Percentiles rank a stretch among this genome's conserved stretches.
Evolutionary conservation across 805 yeast species (phyloP).

Genomic region (Danielozyma ontarioensis): DNA sequence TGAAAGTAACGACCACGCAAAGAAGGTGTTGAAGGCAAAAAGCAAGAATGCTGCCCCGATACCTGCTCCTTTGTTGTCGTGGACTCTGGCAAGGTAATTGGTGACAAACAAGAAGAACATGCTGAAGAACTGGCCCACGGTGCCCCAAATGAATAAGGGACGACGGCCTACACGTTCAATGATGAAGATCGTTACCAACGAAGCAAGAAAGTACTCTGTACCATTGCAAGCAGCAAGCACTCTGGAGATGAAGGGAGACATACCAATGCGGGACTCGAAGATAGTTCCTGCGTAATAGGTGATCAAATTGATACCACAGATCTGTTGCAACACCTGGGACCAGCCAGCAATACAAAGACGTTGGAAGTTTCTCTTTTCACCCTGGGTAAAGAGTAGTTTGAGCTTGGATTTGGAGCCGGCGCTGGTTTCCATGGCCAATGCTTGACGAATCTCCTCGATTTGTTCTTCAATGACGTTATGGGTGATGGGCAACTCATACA

Average conservation of each 20-base stretch:
- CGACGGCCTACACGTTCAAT: slow-evolving; percentile 42
- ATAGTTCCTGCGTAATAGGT: slow-evolving; percentile 31
- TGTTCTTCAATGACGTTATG: slow-evolving; percentile 11
- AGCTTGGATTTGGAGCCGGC: slow-evolving; percentile 19
- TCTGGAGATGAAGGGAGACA: slow-evolving; percentile 29
- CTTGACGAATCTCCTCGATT: slow-evolving; percentile 12
- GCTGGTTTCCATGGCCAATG: slow-evolving; percentile 9
- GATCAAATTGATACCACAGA: slow-evolving; percentile 33
- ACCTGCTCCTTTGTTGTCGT: slow-evolving; percentile 28
- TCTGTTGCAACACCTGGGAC: slow-evolving; percentile 45
- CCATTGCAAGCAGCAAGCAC: slow-evolving; percentile 35
- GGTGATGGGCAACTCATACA: slow-evolving; percentile 9
- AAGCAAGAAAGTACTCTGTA: slow-evolving; percentile 38
- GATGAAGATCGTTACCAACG: slow-evolving; percentile 39
- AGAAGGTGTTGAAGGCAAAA: slow-evolving; percentile 37
- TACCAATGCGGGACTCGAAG: slow-evolving; percentile 31
- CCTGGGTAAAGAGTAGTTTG: slow-evolving; percentile 31
- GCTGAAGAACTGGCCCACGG: slow-evolving; percentile 38
- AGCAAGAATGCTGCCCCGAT: slow-evolving; percentile 68
- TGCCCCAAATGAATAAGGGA: slow-evolving; percentile 32
- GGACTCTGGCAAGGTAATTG: slow-evolving; percentile 27
- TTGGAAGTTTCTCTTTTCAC: slow-evolving; percentile 43
- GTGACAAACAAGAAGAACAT: slow-evolving; percentile 50
- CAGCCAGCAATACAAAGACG: slow-evolving; percentile 40
- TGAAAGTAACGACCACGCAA: slow-evolving; percentile 50